A percentile compares a stretch with the other conserved stretches of the same genome.
Conservation (phyloP, 2,329 filamentous ascomycete species). For the Aspergillus aculeatus region DNA sequence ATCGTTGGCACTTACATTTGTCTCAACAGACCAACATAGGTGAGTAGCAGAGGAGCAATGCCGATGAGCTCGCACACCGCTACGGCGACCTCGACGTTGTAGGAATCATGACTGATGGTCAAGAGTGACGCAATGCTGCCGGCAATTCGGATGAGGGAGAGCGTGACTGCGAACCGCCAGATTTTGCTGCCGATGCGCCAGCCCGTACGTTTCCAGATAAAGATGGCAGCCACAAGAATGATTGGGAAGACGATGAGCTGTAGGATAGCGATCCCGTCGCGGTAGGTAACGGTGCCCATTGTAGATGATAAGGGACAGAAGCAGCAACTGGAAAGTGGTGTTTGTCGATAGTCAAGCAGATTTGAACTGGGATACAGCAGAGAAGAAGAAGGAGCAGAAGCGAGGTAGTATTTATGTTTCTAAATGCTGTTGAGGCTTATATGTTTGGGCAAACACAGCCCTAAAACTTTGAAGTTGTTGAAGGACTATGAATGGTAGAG, state of each 20-base stretch:
- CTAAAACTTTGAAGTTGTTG: background rate
- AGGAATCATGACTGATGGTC: slow-evolving; percentile 21
- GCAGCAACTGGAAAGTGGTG: no score
- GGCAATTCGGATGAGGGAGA: slow-evolving; percentile 31
- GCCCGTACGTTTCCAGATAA: slow-evolving; percentile 29
- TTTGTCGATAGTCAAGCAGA: background rate
- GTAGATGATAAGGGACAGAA: background rate
- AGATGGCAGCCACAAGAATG: slow-evolving; percentile 23
- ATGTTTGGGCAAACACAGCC: background rate
- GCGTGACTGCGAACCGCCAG: slow-evolving; percentile 28
- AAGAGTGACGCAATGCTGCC: slow-evolving; percentile 27
- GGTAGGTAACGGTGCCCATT: slow-evolving; percentile 26
- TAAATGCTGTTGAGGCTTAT: background rate
- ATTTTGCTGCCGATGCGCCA: slow-evolving; percentile 28
- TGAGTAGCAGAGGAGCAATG: slow-evolving; percentile 28
- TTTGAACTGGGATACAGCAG: background rate
- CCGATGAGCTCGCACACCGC: slow-evolving; percentile 32
- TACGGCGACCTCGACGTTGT: slow-evolving; percentile 19
- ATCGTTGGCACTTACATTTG: slow-evolving; percentile 27
- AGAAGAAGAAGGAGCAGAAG: background rate
- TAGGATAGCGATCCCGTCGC: slow-evolving; percentile 31
- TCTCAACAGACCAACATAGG: slow-evolving; percentile 27
- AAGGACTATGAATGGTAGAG: slow-evolving; percentile 7
- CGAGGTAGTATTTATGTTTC: slow-evolving; percentile 2
- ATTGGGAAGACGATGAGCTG: slow-evolving; percentile 31